Percentiles rank a stretch among this genome's conserved stretches.
Conservation (phyloP, 495 filamentous ascomycete genomes). For the Trypethelium eluteriae region DNA sequence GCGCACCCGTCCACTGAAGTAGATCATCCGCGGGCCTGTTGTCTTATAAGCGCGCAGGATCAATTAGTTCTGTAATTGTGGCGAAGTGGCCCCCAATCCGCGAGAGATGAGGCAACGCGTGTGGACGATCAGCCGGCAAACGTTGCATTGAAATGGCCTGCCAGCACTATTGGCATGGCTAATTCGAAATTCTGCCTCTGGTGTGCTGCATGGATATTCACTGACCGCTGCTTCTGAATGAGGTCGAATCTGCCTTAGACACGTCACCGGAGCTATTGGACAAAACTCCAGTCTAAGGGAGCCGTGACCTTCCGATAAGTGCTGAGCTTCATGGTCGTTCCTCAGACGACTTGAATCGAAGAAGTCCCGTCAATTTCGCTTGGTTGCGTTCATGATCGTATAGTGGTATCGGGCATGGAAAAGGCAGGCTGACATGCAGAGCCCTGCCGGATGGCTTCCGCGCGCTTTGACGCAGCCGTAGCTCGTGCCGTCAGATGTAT, state of each 20-base stretch:
- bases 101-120: background rate
- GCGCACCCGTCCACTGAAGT: too few relatives aligned
- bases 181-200: background rate
- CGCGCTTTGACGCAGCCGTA: too few relatives aligned
- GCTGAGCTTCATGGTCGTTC: background rate
- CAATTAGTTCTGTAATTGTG: too few relatives aligned
- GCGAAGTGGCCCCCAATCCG: too few relatives aligned
- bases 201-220: background rate
- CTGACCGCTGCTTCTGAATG: background rate
- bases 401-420: too few relatives aligned
- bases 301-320: background rate
- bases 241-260: constrained; percentile 3
- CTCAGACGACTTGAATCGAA: background rate
- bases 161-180: background rate
- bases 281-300: background rate
- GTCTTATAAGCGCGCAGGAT: too few relatives aligned
- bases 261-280: background rate
- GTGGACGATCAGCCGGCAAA: background rate
- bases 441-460: too few relatives aligned
- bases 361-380: too few relatives aligned
- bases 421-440: too few relatives aligned
- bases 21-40: too few relatives aligned
- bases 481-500: too few relatives aligned
- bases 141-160: background rate
- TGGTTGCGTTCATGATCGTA: too few relatives aligned